Evolutionary conservation across 768 basidiomycete genomes (phyloP), one percentile per base, ranked within the genome.

Genomic region (Leccinum fibrillosum): DNA sequence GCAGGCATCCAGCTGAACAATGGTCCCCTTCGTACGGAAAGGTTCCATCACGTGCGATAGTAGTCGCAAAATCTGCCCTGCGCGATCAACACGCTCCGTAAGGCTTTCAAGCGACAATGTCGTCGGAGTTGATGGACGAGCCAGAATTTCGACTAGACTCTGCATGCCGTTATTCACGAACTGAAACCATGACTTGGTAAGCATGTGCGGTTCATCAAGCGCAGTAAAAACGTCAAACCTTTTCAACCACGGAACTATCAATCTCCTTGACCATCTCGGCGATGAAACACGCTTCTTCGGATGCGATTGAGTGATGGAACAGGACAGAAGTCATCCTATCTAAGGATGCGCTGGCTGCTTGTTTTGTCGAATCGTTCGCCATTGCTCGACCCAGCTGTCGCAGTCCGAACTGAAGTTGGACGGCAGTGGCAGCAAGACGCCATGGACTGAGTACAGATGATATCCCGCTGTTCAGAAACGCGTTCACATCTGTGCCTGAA

Each of bases 271-370:
- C 81, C 81, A 92, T 88, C 67, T 90, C 88, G n/a, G 88, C 88
- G 5, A 92, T 85, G 63, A 91, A 89, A 61, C 86, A 88, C 0
- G 89, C 90, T 70, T 92, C 88, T 62, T 92, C 90, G 0, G 85
- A 82, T 15, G 86, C 84, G 72, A 90, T 86, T 9, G 84, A 85
- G 58, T 88, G 84, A 59, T 82, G 85, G 64, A 93, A 88, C 8
- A 92, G 75, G 66, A 83, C 82, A 5, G 80, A 76, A 1, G 85
- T 85, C 51, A 92, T 75, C 59, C 79, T 86, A 63, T 89, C 85
- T 39, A 93, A 75, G 52, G 82, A 84, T 15, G 78, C 77, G 42
- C 81, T 80, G n/a, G 88, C 86, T 11, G 77, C 76, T 56, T 79
- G 73, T 59, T 76, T 63, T 56, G 81, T 42, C 10, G 78, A 75